Evolutionary conservation across 2,329 filamentous ascomycete species (phyloP).

Genomic region (Helotiales sp.): DNA sequence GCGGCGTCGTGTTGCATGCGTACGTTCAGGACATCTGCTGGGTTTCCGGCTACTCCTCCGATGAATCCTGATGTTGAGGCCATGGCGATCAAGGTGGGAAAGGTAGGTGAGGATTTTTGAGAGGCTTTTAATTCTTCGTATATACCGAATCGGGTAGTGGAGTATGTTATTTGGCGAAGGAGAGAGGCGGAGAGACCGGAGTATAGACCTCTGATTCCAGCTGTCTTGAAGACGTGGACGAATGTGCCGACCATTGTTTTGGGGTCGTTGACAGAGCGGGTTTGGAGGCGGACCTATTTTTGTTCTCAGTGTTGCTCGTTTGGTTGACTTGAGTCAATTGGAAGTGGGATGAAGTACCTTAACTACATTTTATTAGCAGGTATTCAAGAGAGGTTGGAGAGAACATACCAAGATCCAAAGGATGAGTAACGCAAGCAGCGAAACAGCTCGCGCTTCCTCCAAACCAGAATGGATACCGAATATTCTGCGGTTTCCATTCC

Average conservation of each 20-base stretch:
- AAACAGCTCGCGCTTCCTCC: slow-evolving; percentile 92
- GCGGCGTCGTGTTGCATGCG: slow-evolving; percentile 95
- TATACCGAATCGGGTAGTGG: slow-evolving; percentile 91
- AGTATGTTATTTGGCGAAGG: slow-evolving; percentile 92
- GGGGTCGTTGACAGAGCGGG: slow-evolving; percentile 71
- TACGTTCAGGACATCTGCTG: slow-evolving; percentile 94
- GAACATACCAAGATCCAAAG: slow-evolving; percentile 80
- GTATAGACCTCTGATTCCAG: slow-evolving; percentile 83
- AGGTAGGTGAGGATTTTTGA: slow-evolving; percentile 56
- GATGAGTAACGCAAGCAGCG: slow-evolving; percentile 90
- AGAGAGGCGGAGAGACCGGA: slow-evolving; percentile 89
- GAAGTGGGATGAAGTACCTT: slow-evolving; percentile 24
- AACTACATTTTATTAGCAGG: slow-evolving; percentile 24
- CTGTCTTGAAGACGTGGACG: slow-evolving; percentile 71
- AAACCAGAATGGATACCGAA: slow-evolving; percentile 86
- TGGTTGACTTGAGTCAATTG: not conserved
- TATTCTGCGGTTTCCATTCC: slow-evolving; percentile 25
- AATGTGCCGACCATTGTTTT: slow-evolving; percentile 86
- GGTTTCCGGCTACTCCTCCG: slow-evolving; percentile 88
- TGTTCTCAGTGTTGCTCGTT: not conserved
- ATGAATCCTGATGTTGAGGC: slow-evolving; percentile 82
- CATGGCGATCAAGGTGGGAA: slow-evolving; percentile 78
- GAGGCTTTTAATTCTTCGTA: slow-evolving; percentile 89
- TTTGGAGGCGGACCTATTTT: slow-evolving; percentile 79
- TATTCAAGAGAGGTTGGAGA: not conserved